These are phyloP conservation scores for Globisporangium lucens DNA, from an alignment of 352 stramenopile species.

Conservation along the genomic window DNA sequence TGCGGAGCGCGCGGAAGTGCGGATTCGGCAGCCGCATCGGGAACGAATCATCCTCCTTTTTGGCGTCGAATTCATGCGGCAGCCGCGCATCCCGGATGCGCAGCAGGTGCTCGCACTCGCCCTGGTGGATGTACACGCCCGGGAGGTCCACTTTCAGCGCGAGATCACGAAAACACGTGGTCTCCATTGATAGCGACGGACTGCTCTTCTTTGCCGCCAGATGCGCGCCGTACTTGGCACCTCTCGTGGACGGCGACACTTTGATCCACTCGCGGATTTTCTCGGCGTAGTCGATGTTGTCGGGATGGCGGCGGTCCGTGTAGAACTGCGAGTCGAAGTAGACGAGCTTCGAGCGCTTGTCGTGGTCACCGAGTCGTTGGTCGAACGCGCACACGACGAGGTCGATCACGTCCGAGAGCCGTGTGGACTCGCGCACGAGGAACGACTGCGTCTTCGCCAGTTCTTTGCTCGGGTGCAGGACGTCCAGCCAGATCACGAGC, in stretches of 20 bases:
- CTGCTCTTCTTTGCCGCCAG: slow-evolving; percentile 9
- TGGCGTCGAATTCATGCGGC: slow-evolving; percentile 46
- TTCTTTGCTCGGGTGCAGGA: slow-evolving; percentile 70
- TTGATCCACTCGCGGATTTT: slow-evolving; percentile 56
- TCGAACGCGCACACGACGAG: slow-evolving; percentile 65
- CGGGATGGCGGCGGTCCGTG: slow-evolving; percentile 35
- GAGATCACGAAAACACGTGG: slow-evolving; percentile 47
- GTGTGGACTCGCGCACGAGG: slow-evolving; percentile 58
- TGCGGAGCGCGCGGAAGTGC: slow-evolving; percentile 45
- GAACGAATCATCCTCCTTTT: slow-evolving; percentile 32
- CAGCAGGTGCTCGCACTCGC: slow-evolving; percentile 74
- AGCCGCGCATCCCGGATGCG: slow-evolving; percentile 62
- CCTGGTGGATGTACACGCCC: slow-evolving; percentile 71
- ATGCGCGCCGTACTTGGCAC: slow-evolving; percentile 23
- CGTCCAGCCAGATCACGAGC: slow-evolving; percentile 65
- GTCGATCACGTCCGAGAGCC: slow-evolving; percentile 50
- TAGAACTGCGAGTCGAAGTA: slow-evolving; percentile 67
- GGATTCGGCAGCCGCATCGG: slow-evolving; percentile 61
- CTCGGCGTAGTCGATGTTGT: slow-evolving; percentile 50
- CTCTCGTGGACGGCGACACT: slow-evolving; percentile 27
- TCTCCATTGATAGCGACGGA: slow-evolving; percentile 28
- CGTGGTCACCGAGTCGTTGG: slow-evolving; percentile 45
- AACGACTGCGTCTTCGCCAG: slow-evolving; percentile 68
- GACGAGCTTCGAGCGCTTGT: slow-evolving; percentile 43
- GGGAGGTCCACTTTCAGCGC: slow-evolving; percentile 51